Evolutionary conservation across 2,329 filamentous ascomycete genomes (phyloP).

Genomic region (Diplodia corticola): DNA sequence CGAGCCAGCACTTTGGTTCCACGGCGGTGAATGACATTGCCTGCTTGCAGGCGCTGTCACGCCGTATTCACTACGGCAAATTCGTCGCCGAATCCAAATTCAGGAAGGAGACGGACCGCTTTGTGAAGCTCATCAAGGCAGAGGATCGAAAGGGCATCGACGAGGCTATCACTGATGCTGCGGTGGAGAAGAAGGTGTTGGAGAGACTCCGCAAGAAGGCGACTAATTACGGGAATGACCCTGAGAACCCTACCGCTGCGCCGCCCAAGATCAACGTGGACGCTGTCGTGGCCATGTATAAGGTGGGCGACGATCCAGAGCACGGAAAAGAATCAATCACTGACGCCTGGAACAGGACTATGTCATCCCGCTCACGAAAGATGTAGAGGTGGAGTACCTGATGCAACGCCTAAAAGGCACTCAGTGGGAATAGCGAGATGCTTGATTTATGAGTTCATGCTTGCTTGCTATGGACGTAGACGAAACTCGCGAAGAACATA

Average conservation of each 20-base stretch:
- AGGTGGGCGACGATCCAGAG: slow-evolving; percentile 58
- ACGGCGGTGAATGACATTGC: slow-evolving; percentile 87
- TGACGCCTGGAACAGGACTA: slow-evolving; percentile 55
- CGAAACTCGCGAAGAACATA: not conserved
- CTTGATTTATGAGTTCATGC: not conserved
- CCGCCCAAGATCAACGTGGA: slow-evolving; percentile 85
- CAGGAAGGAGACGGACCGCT: slow-evolving; percentile 74
- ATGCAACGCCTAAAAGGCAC: slow-evolving; percentile 79
- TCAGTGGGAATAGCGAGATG: slow-evolving; percentile 42
- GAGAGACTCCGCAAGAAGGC: slow-evolving; percentile 86
- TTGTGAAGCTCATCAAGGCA: slow-evolving; percentile 78
- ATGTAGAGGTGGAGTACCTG: slow-evolving; percentile 95
- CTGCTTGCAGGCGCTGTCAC: slow-evolving; percentile 84
- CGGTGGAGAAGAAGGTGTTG: slow-evolving; percentile 88
- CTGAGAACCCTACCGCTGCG: slow-evolving; percentile 61
- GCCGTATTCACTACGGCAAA: slow-evolving; percentile 95
- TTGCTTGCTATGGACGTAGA: not conserved
- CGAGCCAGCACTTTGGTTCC: slow-evolving; percentile 92
- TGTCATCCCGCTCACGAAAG: slow-evolving; percentile 97
- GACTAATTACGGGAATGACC: slow-evolving; percentile 89
- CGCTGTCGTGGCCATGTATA: slow-evolving; percentile 54
- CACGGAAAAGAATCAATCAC: not conserved
- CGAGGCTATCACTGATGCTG: slow-evolving; percentile 83
- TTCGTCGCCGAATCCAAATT: slow-evolving; percentile 98
- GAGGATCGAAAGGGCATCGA: slow-evolving; percentile 80